Conservation (phyloP, 306 rosid species). For the Vigna trinervia region DNA sequence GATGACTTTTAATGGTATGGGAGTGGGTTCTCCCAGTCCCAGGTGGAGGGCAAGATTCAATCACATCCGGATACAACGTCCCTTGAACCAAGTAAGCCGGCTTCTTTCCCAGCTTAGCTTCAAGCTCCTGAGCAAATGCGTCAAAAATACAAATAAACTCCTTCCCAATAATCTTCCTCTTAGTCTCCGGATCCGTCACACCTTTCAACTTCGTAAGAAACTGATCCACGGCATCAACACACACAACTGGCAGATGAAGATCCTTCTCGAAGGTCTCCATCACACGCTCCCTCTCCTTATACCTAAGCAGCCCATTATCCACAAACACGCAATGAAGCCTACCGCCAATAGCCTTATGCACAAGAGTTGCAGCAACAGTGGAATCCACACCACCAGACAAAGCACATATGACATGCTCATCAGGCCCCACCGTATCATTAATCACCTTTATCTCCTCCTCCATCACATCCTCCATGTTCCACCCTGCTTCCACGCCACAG, state of each 20-base stretch:
- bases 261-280: slow-evolving; percentile 86
- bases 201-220: slow-evolving; percentile 85
- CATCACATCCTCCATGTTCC: slow-evolving; percentile 90
- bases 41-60: slow-evolving; percentile 99
- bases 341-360: slow-evolving; percentile 90
- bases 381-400: slow-evolving; percentile 99
- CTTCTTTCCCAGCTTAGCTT: slow-evolving; percentile 63
- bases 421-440: slow-evolving; percentile 60
- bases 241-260: slow-evolving; percentile 88
- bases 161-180: slow-evolving; percentile 92
- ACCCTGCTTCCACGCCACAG: slow-evolving; percentile 71
- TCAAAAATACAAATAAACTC: slow-evolving; percentile 90
- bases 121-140: slow-evolving; percentile 75
- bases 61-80: slow-evolving; percentile 92
- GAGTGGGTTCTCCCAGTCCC: slow-evolving; percentile 92
- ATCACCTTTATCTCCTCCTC: slow-evolving; percentile 87
- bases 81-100: slow-evolving; percentile 90
- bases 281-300: slow-evolving; percentile 90
- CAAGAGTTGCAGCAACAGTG: slow-evolving; percentile 93
- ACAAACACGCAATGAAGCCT: slow-evolving; percentile 96
- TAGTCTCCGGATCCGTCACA: slow-evolving; percentile 87
- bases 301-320: slow-evolving; percentile 94
- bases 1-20: slow-evolving; percentile 98
- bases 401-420: slow-evolving; percentile 86
- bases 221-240: slow-evolving; percentile 73